phyloP scores from a whole-genome alignment of 169 alveolate species.

The Plasmodium coatneyi region DNA sequence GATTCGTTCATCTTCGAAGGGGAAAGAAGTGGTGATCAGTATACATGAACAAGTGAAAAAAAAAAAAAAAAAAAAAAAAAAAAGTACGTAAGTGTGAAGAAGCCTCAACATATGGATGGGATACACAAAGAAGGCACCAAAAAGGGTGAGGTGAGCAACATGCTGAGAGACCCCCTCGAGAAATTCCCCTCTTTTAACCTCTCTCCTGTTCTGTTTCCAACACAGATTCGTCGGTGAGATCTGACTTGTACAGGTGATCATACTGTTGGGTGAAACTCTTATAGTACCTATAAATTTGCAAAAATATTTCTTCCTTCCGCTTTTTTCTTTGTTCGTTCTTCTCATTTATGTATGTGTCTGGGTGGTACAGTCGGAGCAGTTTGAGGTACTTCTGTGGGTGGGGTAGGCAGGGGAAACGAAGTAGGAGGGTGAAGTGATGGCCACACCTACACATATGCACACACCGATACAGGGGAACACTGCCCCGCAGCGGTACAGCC shows the following conservation, averaged over 20 bases:
- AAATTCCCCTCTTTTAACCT: neutral
- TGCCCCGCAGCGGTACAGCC: neutral
- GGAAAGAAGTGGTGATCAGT: neutral
- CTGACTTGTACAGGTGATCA: constrained; percentile 22
- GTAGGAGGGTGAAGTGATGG: neutral
- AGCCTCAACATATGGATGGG: neutral
- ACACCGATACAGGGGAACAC: neutral
- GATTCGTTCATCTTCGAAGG: constrained; percentile 31
- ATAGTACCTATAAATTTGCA: constrained; percentile 17
- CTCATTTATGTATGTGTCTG: constrained; percentile 45
- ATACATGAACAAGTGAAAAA: neutral
- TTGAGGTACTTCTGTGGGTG: constrained; percentile 34
- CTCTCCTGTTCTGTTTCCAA: constrained; percentile 48
- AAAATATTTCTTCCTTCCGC: constrained; percentile 52
- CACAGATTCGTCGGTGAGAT: constrained; percentile 21
- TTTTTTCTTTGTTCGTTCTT: constrained; percentile 41
- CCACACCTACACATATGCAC: neutral
- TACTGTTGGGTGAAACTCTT: constrained; percentile 10
- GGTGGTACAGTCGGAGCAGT: constrained; percentile 29
- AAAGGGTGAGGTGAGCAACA: neutral
- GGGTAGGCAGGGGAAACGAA: neutral
- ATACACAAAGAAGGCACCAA: neutral
- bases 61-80: neutral
- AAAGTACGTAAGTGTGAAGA: neutral
- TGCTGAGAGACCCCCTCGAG: neutral